phyloP scores from a whole-genome alignment of 1,284 basidiomycete genomes.

The Exobasidium cylindrosporum region DNA sequence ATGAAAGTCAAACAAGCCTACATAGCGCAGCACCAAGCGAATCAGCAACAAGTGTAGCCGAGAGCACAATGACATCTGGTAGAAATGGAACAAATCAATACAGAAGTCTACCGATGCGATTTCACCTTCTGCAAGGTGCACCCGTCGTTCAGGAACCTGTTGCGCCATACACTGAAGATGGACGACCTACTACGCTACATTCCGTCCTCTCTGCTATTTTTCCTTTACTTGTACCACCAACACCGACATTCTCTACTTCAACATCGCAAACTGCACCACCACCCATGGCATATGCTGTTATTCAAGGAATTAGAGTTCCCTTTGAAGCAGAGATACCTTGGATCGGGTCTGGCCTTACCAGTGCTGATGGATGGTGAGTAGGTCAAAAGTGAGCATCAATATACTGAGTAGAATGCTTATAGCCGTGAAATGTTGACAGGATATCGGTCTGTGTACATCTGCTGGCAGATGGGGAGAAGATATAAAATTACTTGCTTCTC shows the following conservation, averaged over 20 bases:
- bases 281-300: conserved; percentile 62
- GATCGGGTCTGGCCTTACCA: conserved; percentile 82
- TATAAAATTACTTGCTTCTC: not conserved
- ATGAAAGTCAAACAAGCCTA: conserved; percentile 9
- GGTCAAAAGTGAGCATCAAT: not conserved
- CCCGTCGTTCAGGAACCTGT: conserved; percentile 85
- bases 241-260: conserved; percentile 34
- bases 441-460: conserved; percentile 9
- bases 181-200: conserved; percentile 58
- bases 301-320: conserved; percentile 84
- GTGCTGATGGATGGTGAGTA: conserved; percentile 81
- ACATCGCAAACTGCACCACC: conserved; percentile 24
- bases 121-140: conserved; percentile 81
- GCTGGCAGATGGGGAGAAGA: conserved; percentile 7
- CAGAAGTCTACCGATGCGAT: conserved; percentile 76
- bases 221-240: conserved; percentile 59
- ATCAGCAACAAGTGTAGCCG: not conserved
- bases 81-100: not conserved
- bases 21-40: conserved; percentile 6
- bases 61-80: conserved; percentile 1
- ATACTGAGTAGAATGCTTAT: not conserved
- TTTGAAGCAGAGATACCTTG: conserved; percentile 85
- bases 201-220: conserved; percentile 56
- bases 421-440: not conserved
- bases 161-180: conserved; percentile 70